phyloP scores from a whole-genome alignment of 83 land plant species.

The Picea mariana region DNA sequence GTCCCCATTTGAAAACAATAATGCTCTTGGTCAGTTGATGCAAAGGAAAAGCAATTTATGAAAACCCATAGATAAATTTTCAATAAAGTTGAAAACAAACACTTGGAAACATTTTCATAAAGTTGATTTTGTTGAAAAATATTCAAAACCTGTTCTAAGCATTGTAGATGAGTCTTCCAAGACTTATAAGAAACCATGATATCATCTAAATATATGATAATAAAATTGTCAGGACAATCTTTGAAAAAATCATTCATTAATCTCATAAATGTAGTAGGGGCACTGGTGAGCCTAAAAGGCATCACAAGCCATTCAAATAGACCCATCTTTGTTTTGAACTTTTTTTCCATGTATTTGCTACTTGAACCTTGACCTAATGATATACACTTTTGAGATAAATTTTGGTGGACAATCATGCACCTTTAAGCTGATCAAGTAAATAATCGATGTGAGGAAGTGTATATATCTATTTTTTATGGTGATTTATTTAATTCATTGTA shows the following conservation, averaged over 20 bases:
- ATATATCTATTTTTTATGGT: background rate
- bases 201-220: background rate
- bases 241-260: too few relatives aligned
- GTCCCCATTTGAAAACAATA: too few relatives aligned
- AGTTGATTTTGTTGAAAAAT: background rate
- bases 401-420: background rate
- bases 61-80: too few relatives aligned
- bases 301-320: too few relatives aligned
- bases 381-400: background rate
- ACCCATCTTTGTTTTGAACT: too few relatives aligned
- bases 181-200: background rate
- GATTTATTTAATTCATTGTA: too few relatives aligned
- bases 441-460: background rate
- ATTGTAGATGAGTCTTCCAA: background rate
- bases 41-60: too few relatives aligned
- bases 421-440: background rate
- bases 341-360: too few relatives aligned
- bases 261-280: background rate
- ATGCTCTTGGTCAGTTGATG: too few relatives aligned
- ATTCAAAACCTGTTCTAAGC: background rate
- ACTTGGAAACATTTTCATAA: background rate
- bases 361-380: background rate
- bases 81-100: too few relatives aligned
- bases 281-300: background rate
- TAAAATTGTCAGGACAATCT: background rate